These are phyloP conservation scores for Microdochium trichocladiopsis DNA, from an alignment of 2,329 filamentous ascomycete species.

Conservation along the genomic window DNA sequence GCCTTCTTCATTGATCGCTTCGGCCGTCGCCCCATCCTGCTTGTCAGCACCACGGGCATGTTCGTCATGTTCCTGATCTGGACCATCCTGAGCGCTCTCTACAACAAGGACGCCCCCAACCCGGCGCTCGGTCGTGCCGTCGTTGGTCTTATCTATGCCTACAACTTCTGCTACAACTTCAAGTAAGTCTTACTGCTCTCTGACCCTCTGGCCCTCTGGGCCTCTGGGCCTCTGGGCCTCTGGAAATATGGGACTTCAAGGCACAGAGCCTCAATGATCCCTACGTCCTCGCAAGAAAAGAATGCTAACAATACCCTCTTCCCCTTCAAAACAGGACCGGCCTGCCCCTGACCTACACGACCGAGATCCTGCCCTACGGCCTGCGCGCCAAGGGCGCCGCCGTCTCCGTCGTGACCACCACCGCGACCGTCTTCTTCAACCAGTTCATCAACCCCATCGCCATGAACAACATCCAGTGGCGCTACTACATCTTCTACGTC, in stretches of 20 bases:
- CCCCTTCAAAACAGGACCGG: conserved; percentile 15
- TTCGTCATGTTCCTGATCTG: conserved; percentile 44
- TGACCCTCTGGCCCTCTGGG: too few relatives aligned
- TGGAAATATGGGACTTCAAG: too few relatives aligned
- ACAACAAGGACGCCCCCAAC: conserved; percentile 33
- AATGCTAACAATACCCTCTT: not conserved
- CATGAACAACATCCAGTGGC: conserved; percentile 41
- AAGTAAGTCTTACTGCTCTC: conserved; percentile 47
- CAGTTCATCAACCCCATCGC: conserved; percentile 37
- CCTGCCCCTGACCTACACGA: conserved; percentile 43
- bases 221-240: conserved; percentile 13
- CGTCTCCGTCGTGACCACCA: conserved; percentile 18
- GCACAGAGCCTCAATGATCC: too few relatives aligned
- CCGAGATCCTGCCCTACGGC: conserved; percentile 9
- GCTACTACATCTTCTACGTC: conserved; percentile 43
- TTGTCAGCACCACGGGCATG: conserved; percentile 45
- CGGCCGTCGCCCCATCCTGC: conserved; percentile 42
- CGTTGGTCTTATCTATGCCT: conserved; percentile 50
- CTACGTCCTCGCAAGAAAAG: too few relatives aligned
- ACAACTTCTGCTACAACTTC: conserved; percentile 55
- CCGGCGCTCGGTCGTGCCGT: conserved; percentile 33
- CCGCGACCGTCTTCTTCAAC: conserved; percentile 31
- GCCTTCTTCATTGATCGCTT: conserved; percentile 44
- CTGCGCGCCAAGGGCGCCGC: conserved; percentile 24
- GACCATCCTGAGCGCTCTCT: conserved; percentile 42